These are phyloP conservation scores for Spergularia marina DNA, from an alignment of 148 eudicot genomes.

Conservation along the genomic window DNA sequence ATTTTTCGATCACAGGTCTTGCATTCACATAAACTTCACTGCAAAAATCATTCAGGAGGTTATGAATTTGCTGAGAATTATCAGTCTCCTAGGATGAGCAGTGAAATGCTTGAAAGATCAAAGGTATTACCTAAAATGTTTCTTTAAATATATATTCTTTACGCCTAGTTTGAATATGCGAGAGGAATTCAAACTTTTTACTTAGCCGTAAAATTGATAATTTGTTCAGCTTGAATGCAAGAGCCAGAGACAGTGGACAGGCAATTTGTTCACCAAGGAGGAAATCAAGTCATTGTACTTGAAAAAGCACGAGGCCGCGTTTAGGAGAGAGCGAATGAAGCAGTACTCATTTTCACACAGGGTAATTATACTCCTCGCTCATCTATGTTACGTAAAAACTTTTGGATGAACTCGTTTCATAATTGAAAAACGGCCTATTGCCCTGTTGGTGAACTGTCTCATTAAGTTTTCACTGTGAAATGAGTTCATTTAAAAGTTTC, in stretches of 20 bases:
- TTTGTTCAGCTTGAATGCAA: conserved; percentile 44
- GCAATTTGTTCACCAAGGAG: conserved; percentile 45
- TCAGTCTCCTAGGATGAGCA: conserved; percentile 33
- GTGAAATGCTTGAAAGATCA: conserved; percentile 29
- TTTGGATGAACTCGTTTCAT: too few species aligned
- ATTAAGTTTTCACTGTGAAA: too few species aligned
- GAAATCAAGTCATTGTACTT: conserved; percentile 49
- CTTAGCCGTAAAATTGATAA: neutral
- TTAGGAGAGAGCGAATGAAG: conserved; percentile 67
- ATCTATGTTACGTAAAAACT: neutral
- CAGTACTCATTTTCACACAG: conserved; percentile 71
- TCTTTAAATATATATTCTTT: too few species aligned
- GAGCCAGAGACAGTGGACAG: conserved; percentile 50
- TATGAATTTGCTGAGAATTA: conserved; percentile 20
- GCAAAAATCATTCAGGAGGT: conserved; percentile 10
- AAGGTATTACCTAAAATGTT: conserved; percentile 20
- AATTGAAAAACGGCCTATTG: too few species aligned
- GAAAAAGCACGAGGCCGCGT: conserved; percentile 50
- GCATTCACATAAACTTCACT: conserved; percentile 17
- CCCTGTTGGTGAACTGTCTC: too few species aligned
- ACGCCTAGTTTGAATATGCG: too few species aligned
- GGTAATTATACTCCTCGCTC: conserved; percentile 35
- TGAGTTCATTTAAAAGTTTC: too few species aligned
- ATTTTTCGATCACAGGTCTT: conserved; percentile 2
- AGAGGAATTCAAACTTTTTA: too few species aligned